Conservation (phyloP, 768 basidiomycete genomes). For the Termitomyces bulborhizus region DNA sequence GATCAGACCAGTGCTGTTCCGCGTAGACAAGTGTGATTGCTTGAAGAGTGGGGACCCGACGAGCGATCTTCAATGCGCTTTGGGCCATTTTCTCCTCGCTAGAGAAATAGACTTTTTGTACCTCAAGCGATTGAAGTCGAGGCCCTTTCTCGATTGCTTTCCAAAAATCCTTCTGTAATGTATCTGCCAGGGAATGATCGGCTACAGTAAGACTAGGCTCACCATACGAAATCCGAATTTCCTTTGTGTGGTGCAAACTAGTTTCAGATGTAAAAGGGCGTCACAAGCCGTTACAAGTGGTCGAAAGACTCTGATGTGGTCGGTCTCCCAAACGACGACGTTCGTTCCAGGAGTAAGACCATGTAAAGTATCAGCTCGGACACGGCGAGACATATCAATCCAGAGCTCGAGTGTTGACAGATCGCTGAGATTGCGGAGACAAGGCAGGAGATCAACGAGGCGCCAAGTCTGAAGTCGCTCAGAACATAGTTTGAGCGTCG, state of each 20-base stretch:
- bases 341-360: constrained; percentile 9
- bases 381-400: constrained; percentile 16
- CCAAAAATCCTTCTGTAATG: constrained; percentile 13
- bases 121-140: constrained; percentile 13
- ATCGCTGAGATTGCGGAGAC: constrained; percentile 8
- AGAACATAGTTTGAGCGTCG: constrained; percentile 13
- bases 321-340: constrained; percentile 9
- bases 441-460: constrained; percentile 12
- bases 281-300: constrained; percentile 12
- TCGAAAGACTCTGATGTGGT: constrained; percentile 17
- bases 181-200: not conserved
- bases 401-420: constrained; percentile 14
- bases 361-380: not conserved
- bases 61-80: constrained; percentile 10
- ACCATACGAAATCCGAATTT: constrained; percentile 17
- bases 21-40: constrained; percentile 11
- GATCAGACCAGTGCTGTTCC: constrained; percentile 10
- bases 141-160: constrained; percentile 13
- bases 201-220: not conserved
- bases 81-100: constrained; percentile 14
- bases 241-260: constrained; percentile 15
- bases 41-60: constrained; percentile 14
- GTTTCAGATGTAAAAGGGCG: constrained; percentile 14
- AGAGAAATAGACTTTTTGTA: constrained; percentile 12
- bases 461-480: constrained; percentile 16